phyloP scores from a whole-genome alignment of 257 asterid species.

The Nyctanthes arbortristis region DNA sequence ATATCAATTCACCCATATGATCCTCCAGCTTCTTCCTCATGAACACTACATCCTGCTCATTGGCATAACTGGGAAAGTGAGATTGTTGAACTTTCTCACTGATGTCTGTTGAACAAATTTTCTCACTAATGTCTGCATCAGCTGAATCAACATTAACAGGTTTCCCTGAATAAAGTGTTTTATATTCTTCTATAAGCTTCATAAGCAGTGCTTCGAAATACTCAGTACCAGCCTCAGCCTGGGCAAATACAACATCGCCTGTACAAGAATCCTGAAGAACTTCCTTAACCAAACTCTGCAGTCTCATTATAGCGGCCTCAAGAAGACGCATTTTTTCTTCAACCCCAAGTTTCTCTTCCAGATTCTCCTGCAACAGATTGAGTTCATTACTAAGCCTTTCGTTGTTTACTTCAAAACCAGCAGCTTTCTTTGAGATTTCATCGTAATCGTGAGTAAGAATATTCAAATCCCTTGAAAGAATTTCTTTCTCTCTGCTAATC shows the following conservation, averaged over 20 bases:
- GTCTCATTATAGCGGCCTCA: constrained; percentile 55
- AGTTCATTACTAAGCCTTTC: constrained; percentile 59
- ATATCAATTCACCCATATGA: constrained; percentile 44
- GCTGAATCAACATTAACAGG: constrained; percentile 38
- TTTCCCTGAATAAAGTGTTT: constrained; percentile 38
- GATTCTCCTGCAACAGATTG: constrained; percentile 42
- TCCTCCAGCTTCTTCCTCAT: constrained; percentile 44
- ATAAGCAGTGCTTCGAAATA: constrained; percentile 55
- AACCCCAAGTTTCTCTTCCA: constrained; percentile 49
- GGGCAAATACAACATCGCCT: constrained; percentile 46
- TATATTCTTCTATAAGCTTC: constrained; percentile 64
- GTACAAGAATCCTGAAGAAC: constrained; percentile 57
- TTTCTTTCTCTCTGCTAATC: constrained; percentile 58
- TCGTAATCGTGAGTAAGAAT: constrained; percentile 47
- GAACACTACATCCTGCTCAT: constrained; percentile 41
- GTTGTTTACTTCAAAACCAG: constrained; percentile 38
- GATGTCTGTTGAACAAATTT: constrained; percentile 51
- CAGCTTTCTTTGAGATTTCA: constrained; percentile 43
- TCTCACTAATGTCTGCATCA: constrained; percentile 47
- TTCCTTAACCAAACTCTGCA: constrained; percentile 60
- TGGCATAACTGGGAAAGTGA: constrained; percentile 39
- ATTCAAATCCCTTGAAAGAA: constrained; percentile 57
- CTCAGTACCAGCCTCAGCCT: constrained; percentile 55
- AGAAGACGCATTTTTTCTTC: constrained; percentile 55
- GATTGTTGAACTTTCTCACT: constrained; percentile 37